Conservation (phyloP, 1,284 basidiomycete species). For the Cutaneotrichosporon sp. region DNA sequence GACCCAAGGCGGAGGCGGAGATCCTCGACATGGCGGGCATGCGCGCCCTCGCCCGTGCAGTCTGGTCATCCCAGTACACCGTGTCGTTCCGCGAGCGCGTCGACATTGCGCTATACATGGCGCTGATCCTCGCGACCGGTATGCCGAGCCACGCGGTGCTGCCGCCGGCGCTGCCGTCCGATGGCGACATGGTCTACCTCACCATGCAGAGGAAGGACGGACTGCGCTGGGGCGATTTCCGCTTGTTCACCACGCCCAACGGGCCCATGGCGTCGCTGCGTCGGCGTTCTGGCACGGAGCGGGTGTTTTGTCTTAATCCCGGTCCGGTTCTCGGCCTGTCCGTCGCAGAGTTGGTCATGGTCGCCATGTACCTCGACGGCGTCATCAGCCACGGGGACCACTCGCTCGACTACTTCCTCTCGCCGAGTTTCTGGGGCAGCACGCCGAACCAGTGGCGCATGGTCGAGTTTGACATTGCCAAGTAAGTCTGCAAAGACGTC, state of each 20-base stretch:
- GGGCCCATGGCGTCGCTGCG: not conserved
- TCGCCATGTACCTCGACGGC: constrained; percentile 1
- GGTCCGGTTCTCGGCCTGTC: constrained; percentile 2
- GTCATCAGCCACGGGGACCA: not conserved
- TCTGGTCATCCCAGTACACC: not conserved
- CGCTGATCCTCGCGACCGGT: constrained; percentile 4
- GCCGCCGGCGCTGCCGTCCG: not conserved
- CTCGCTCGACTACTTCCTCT: constrained; percentile 2
- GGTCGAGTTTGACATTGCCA: not conserved
- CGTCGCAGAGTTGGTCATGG: not conserved
- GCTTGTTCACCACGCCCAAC: not conserved
- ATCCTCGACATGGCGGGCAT: too few species aligned
- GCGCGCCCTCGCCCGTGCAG: not conserved
- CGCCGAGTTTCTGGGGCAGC: not conserved
- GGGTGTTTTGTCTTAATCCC: not conserved
- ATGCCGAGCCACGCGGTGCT: not conserved
- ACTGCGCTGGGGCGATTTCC: constrained; percentile 1
- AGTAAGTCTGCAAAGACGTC: not conserved
- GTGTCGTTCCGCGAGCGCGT: constrained; percentile 2
- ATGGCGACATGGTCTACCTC: not conserved
- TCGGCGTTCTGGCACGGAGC: not conserved
- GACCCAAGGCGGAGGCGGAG: too few species aligned
- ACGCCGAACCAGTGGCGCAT: not conserved
- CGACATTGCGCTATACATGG: constrained; percentile 4
- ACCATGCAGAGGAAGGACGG: not conserved